phyloP scores from a whole-genome alignment of 1,139 yeast species.

The Kodamaea derodonti region DNA sequence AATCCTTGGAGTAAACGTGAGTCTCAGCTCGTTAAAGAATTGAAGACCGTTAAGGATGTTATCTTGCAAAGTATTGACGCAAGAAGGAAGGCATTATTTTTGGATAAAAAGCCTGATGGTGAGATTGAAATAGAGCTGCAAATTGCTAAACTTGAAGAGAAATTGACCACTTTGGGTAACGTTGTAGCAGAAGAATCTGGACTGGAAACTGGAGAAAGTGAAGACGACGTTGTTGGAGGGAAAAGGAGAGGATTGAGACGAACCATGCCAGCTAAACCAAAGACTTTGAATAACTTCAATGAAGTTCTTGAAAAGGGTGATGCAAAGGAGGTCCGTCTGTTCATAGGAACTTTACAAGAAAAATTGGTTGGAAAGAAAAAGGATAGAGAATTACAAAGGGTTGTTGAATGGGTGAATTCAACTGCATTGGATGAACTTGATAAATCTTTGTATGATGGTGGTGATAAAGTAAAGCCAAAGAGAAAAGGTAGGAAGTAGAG shows the following conservation, averaged over 20 bases:
- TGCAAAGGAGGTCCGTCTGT: slow-evolving; percentile 26
- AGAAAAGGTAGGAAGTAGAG: slow-evolving; percentile 12
- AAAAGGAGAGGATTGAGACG: slow-evolving; percentile 16
- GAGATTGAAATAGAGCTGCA: slow-evolving; percentile 20
- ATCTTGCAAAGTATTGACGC: slow-evolving; percentile 57
- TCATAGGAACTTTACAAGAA: slow-evolving; percentile 23
- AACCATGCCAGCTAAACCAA: slow-evolving; percentile 15
- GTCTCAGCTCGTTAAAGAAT: slow-evolving; percentile 59
- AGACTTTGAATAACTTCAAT: slow-evolving; percentile 21
- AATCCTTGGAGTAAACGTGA: slow-evolving; percentile 79
- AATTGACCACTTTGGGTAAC: slow-evolving; percentile 3
- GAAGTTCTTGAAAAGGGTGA: slow-evolving; percentile 29
- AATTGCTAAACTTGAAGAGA: not conserved
- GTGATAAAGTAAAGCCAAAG: slow-evolving; percentile 32
- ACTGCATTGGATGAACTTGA: slow-evolving; percentile 51
- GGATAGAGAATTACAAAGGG: slow-evolving; percentile 42
- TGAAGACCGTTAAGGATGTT: slow-evolving; percentile 49
- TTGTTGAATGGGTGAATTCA: slow-evolving; percentile 60
- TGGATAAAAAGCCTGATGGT: slow-evolving; percentile 39
- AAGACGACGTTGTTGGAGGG: slow-evolving; percentile 16
- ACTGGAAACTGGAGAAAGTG: slow-evolving; percentile 15
- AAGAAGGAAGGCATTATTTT: slow-evolving; percentile 49
- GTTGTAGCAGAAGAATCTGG: slow-evolving; percentile 15
- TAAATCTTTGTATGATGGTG: slow-evolving; percentile 57
- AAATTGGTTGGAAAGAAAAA: slow-evolving; percentile 28